These are phyloP conservation scores for Scheffersomyces spartinae DNA, from an alignment of 805 yeast genomes.

Conservation along the genomic window DNA sequence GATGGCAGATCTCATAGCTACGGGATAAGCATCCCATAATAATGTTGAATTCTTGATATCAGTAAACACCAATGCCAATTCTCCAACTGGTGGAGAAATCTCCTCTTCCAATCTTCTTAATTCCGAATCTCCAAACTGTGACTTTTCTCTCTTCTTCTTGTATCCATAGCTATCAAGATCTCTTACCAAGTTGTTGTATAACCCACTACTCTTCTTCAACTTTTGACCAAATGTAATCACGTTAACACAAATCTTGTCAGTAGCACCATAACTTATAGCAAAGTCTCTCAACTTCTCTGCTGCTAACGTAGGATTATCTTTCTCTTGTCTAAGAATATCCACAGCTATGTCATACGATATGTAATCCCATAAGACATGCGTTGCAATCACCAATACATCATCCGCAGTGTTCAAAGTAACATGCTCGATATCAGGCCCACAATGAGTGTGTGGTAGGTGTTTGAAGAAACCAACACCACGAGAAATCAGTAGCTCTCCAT, in stretches of 20 bases:
- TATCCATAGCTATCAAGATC: slow-evolving; percentile 20
- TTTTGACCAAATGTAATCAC: slow-evolving; percentile 61
- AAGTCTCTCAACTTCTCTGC: slow-evolving; percentile 90
- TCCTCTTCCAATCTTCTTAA: slow-evolving; percentile 80
- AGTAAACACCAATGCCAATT: slow-evolving; percentile 90
- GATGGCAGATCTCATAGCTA: slow-evolving; percentile 94
- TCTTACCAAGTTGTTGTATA: slow-evolving; percentile 28
- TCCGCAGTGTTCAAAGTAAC: slow-evolving; percentile 54
- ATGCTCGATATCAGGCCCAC: slow-evolving; percentile 71
- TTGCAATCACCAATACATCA: slow-evolving; percentile 77
- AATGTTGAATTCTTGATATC: slow-evolving; percentile 92
- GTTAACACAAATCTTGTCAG: slow-evolving; percentile 67
- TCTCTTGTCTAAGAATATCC: slow-evolving; percentile 76
- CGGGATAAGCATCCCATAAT: slow-evolving; percentile 87
- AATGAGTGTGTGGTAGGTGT: slow-evolving; percentile 75
- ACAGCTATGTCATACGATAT: slow-evolving; percentile 79
- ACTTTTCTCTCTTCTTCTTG: slow-evolving; percentile 38
- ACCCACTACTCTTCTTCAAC: slow-evolving; percentile 17
- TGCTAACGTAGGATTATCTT: slow-evolving; percentile 76
- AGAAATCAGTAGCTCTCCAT: slow-evolving; percentile 72
- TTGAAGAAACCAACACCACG: slow-evolving; percentile 89
- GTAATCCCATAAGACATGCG: slow-evolving; percentile 76
- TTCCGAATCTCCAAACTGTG: slow-evolving; percentile 57
- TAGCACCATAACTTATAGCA: slow-evolving; percentile 86
- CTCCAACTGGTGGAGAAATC: slow-evolving; percentile 90